A percentile compares a stretch with the other conserved stretches of the same genome.
Conservation (phyloP, 2,329 filamentous ascomycete species). For the Penicillium sp. region DNA sequence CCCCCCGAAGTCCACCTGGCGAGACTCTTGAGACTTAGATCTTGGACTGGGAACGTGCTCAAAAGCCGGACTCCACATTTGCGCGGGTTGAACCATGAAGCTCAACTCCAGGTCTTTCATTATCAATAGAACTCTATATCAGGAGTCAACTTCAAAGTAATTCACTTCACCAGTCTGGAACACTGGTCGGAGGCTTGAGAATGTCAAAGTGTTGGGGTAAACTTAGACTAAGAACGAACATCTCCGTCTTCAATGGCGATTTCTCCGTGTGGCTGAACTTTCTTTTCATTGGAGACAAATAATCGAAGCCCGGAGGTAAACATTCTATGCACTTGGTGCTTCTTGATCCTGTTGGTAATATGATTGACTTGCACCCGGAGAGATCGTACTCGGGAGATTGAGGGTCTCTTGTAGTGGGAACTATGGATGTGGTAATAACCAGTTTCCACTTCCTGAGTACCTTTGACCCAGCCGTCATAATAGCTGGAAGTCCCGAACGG, state of each 20-base stretch:
- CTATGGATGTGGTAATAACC: neutral
- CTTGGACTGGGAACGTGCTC: neutral
- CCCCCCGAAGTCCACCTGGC: neutral
- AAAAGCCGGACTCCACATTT: neutral
- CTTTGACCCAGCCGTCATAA: slow-evolving; percentile 20
- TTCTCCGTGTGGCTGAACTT: neutral
- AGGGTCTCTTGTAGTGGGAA: slow-evolving; percentile 16
- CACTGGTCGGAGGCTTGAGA: neutral
- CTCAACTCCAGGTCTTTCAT: neutral
- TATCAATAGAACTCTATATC: neutral
- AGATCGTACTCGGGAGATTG: slow-evolving; percentile 15
- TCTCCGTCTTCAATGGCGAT: slow-evolving; percentile 15
- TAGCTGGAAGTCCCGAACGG: slow-evolving; percentile 5
- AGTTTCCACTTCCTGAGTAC: slow-evolving; percentile 4
- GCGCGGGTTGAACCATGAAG: neutral
- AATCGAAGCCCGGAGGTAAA: slow-evolving; percentile 4
- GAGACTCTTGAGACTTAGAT: too few species aligned
- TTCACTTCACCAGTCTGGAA: neutral
- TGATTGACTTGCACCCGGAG: slow-evolving; percentile 16
- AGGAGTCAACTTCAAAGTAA: neutral
- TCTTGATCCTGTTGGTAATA: slow-evolving; percentile 15
- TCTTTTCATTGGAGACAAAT: neutral
- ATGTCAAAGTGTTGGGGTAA: neutral
- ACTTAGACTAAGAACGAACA: neutral
- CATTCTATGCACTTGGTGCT: slow-evolving; percentile 13